Base-by-base conservation (phyloP, 257 asterid species). In the Solanum megistacrolobum region DNA sequence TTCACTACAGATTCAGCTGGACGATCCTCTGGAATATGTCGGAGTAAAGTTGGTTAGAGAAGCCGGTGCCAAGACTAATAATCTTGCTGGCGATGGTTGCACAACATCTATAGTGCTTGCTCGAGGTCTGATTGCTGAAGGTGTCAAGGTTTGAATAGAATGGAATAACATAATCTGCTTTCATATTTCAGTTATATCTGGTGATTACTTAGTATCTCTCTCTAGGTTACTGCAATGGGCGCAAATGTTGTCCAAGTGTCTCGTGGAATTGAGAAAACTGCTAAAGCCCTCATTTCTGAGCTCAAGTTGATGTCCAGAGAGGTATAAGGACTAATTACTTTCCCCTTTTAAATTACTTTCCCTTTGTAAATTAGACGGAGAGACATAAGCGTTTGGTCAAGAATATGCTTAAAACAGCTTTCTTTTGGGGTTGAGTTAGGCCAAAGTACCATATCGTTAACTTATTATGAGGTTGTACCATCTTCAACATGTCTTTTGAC, bases 21-120 rank as follows among this genome's bases (percentile, higher is more conserved):
- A 96, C 43, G 99, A 95, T 89, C 96, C 98, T 86, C 84, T 96
- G 89, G 98, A 96, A 91, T 91, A 94, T 88, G 98, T 96, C 20
- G 99, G 98, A 84, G 98, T 96, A 34, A 96, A 96, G 88, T 81
- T 96, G 92, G 95, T 95, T 87, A 93, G 99, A 90, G 98, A 92
- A 88, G 99, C 98, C 1, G 99, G 99, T 78, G 98, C 99, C 36
- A 94, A 88, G 89, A 95, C 98, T 20, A 96, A 96, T 89, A 96
- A 92, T 88, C 94, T 96, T 89, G 98, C 99, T 25, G 99, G 98
- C 2, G 99, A 96, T 87, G 99, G 98, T 65, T 94, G 96, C 93
- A 94, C 97, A 14, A 95, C 99, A 6, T 96, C 99, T 58, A 91
- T 95, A 72, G 87, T 96, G 16, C 99, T 96, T 65, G 96, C 99